Base-by-base conservation (phyloP, 2,329 filamentous ascomycete genomes). In the Podosphaera fusca region DNA sequence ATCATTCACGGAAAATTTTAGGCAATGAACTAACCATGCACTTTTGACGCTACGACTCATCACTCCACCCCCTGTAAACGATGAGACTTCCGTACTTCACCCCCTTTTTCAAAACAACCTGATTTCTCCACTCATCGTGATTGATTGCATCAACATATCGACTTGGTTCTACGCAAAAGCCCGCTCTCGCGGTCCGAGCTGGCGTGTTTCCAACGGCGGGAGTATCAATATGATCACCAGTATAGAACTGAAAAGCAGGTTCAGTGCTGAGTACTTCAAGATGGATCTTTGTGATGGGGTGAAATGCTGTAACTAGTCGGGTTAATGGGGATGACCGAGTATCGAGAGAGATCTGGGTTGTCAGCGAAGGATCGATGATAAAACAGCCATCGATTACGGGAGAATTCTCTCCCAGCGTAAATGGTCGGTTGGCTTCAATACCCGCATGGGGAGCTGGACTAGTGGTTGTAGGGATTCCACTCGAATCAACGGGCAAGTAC, bases 211-310 rank as follows among this genome's bases (percentile, higher is more conserved):
- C 75, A 2, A 80, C 73, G 35, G 73, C 82, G 0, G 85, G 83
- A 10, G 94, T 83, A 64, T 92, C 73, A 62, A 94, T 88, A 66
- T 81, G 83, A 66, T 85, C 83, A 61, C 90, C 92, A 0, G 88
- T 94, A 71, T 96, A 96, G 72, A 95, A 94, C 70, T 96, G 90
- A 75, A 95, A 96, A 0, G 87, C 86, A 0, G 92, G 92, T 73
- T 96, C 90, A 0, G 90, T 96, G 73, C 86, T 92, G 65, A 81
- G 74, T 4, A 95, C 84, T 69, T 95, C 86, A 55, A 96, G 79
- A 67, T 94, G 84, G 62, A 95, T 75, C 60, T 80, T 79, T 34
- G 81, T 84, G 55, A 73, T 74, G 4, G 87, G 79, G 69, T 95
- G 87, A 69, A 77, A 78, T 58, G 92, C 85, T 31, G 78, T 73